phyloP scores from a whole-genome alignment of 305 asterid species.

The Fraxinus xanthoxyloides region DNA sequence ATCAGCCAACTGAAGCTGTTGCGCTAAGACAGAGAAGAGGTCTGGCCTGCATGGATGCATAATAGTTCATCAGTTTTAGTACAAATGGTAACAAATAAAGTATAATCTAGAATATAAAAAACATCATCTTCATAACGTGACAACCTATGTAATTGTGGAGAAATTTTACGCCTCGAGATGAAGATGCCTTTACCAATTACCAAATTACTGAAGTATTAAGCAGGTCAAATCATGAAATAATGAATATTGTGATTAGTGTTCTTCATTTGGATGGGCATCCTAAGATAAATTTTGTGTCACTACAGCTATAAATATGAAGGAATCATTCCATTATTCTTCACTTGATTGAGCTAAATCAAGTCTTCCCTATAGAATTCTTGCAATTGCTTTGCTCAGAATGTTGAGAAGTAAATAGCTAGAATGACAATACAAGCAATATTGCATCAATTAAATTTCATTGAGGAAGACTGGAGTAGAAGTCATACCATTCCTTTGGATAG shows the following conservation, averaged over 20 bases:
- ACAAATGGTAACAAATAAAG: conserved; percentile 1
- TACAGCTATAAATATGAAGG: background rate
- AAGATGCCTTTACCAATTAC: conserved; percentile 10
- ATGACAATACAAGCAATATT: background rate
- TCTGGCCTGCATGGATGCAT: conserved; percentile 72
- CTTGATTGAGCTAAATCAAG: background rate
- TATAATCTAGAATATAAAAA: background rate
- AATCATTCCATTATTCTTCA: background rate
- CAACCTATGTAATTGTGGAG: background rate
- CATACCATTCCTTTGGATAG: conserved; percentile 94
- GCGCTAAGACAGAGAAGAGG: conserved; percentile 81
- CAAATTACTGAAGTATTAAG: conserved; percentile 6
- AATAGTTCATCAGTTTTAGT: conserved; percentile 27
- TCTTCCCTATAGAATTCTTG: background rate
- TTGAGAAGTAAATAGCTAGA: background rate
- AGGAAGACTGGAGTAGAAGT: conserved; percentile 20
- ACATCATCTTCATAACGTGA: conserved; percentile 8
- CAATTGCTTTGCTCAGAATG: background rate
- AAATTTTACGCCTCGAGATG: conserved; percentile 4
- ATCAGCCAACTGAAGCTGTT: conserved; percentile 82
- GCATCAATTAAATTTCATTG: background rate
- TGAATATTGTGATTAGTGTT: background rate
- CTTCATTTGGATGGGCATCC: background rate
- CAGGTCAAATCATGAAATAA: background rate
- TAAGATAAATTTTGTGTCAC: background rate